Evolutionary conservation across 305 asterid species (phyloP), one percentile per base, ranked within the genome.

Genomic region (Stenogyne calaminthoides): DNA sequence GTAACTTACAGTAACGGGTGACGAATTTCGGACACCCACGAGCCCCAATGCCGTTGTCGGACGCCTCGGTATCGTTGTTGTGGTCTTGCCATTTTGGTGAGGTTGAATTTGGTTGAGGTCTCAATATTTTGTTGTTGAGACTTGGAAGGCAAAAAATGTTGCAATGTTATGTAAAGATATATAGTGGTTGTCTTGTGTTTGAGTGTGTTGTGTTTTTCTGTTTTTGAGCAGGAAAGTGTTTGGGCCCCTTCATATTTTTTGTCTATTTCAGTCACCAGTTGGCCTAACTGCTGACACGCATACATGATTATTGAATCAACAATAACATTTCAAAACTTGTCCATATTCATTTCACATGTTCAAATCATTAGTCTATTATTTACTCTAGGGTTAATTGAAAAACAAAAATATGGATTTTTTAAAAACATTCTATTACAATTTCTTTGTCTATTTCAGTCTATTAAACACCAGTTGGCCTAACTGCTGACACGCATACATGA

Each of bases 11-110:
- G 49, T 25, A 86, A 74, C 61, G 96, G 96, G 72, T 89, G 96
- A 66, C 96, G 96, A 66, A 89, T 89, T 80, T 89, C 96, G 0
- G 96, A 88, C 39, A 89, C 96, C 96, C 96, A 89, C 2, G 96
- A 89, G 19, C 96, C 96, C 96, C 96, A 89, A 60, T 86, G 96
- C 77, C 96, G 75, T 64, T 89, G 96, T 54, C 96, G 84, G 44
- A 89, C 96, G 11, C 96, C 96, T 40, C 96, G 73, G 64, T 84
- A 89, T 11, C 96, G 86, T 25, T 85, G 96, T 55, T 81, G 87
- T 1, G 83, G 78, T 64, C 91, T 75, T 5, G 84, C 88, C 96
- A 89, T 87, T 75, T 36, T 54, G 47, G 11, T 18, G 16, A 40
- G 74, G 56, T 54, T 12, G 14, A 61, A 37, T 18, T 19, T 19